Evolutionary conservation across 208 protist genomes (phyloP).

Genomic region (Leishmania aethiopica): DNA sequence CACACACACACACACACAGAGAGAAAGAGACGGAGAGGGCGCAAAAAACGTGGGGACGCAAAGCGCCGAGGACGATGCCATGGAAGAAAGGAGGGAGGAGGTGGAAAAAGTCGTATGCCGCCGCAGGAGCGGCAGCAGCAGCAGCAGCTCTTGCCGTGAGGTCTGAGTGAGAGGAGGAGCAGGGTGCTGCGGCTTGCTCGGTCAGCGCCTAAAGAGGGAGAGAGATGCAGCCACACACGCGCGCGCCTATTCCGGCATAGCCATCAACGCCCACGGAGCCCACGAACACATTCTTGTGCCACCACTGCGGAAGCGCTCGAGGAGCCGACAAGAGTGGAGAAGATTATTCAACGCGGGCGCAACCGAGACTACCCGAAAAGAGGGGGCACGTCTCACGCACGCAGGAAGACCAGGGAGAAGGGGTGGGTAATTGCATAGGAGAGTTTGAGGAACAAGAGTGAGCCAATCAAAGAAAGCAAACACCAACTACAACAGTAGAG

Average conservation of each 20-base stretch:
- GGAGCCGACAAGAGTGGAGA: neutral
- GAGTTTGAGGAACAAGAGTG: neutral
- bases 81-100: neutral
- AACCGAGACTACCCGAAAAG: neutral
- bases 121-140: neutral
- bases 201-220: neutral
- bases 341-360: neutral
- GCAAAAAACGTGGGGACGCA: neutral
- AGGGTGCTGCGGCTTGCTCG: neutral
- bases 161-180: neutral
- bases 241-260: neutral
- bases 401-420: neutral
- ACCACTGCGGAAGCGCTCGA: neutral
- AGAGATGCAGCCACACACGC: neutral
- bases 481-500: neutral
- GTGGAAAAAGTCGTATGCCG: neutral
- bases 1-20: neutral
- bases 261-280: neutral
- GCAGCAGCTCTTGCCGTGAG: neutral
- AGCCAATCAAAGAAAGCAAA: neutral
- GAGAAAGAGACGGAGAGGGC: neutral
- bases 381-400: neutral
- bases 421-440: neutral
- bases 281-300: neutral
- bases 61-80: too few relatives aligned